These are phyloP conservation scores for Tuber brumale DNA, from an alignment of 495 filamentous ascomycete genomes.

Conservation along the genomic window DNA sequence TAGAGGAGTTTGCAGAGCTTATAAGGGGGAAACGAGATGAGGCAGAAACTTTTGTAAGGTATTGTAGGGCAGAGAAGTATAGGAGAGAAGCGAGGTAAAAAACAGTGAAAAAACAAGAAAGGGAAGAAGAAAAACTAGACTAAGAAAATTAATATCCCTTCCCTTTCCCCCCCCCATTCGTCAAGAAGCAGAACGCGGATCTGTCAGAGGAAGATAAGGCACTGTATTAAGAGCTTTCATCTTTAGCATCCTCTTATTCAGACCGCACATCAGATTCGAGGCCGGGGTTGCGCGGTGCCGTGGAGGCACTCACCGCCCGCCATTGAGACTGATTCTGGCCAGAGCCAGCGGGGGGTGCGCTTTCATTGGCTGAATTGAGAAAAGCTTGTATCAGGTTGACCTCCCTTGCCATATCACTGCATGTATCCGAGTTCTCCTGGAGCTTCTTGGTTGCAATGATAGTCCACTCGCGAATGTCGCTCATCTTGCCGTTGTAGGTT, in stretches of 20 bases:
- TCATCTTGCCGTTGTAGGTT: conserved; percentile 24
- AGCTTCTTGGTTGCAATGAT: conserved; percentile 24
- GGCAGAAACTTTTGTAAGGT: not conserved
- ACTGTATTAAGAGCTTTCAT: not conserved
- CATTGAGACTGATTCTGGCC: not conserved
- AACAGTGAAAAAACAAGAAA: not conserved
- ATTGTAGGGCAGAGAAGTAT: not conserved
- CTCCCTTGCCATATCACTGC: conserved; percentile 10
- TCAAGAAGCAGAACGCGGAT: conserved; percentile 10
- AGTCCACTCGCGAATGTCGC: conserved; percentile 33
- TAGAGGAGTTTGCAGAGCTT: not conserved
- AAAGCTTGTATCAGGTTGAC: conserved; percentile 13
- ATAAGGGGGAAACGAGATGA: not conserved
- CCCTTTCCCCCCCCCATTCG: not conserved
- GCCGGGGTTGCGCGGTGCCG: not conserved
- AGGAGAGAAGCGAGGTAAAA: not conserved
- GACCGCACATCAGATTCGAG: not conserved
- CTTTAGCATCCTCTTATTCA: not conserved
- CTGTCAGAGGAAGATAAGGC: not conserved
- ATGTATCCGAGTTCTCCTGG: conserved; percentile 13
- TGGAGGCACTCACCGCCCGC: not conserved
- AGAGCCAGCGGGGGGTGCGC: not conserved
- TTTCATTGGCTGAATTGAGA: not conserved
- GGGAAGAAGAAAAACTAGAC: not conserved
- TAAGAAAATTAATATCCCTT: conserved; percentile 4